Conservation (phyloP, 441 rosid species). For the Gossypium aridum region DNA sequence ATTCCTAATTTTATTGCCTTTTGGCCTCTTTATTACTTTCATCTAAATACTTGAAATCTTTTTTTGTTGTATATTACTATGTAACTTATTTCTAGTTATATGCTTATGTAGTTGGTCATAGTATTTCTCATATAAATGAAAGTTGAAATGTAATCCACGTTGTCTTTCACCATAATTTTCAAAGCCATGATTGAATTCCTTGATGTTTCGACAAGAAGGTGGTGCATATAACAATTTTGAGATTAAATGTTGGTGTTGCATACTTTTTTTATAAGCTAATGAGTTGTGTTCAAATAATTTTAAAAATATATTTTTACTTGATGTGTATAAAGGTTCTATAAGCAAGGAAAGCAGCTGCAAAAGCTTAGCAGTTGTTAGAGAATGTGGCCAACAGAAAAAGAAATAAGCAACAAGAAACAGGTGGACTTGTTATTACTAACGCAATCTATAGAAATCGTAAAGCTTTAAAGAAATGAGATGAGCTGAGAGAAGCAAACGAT, state of each 20-base stretch:
- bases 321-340: slow-evolving; percentile 53
- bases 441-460: slow-evolving; percentile 71
- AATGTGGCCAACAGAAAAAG: slow-evolving; percentile 79
- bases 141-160: background rate
- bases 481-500: slow-evolving; percentile 24
- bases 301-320: background rate
- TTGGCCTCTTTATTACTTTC: slow-evolving; percentile 2
- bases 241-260: background rate
- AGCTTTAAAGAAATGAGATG: slow-evolving; percentile 44
- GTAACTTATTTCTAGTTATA: background rate
- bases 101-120: background rate
- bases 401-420: slow-evolving; percentile 58
- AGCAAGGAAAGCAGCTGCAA: slow-evolving; percentile 67
- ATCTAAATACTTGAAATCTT: background rate
- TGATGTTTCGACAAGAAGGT: background rate
- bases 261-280: background rate
- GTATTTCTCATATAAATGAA: background rate
- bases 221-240: background rate
- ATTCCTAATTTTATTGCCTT: background rate
- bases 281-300: background rate
- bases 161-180: background rate
- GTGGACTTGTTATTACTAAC: slow-evolving; percentile 69
- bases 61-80: background rate
- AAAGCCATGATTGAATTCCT: background rate
- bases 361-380: slow-evolving; percentile 73